These are phyloP conservation scores for Fonsecaea pugnacius DNA, from an alignment of 2,329 filamentous ascomycete genomes.

Conservation along the genomic window DNA sequence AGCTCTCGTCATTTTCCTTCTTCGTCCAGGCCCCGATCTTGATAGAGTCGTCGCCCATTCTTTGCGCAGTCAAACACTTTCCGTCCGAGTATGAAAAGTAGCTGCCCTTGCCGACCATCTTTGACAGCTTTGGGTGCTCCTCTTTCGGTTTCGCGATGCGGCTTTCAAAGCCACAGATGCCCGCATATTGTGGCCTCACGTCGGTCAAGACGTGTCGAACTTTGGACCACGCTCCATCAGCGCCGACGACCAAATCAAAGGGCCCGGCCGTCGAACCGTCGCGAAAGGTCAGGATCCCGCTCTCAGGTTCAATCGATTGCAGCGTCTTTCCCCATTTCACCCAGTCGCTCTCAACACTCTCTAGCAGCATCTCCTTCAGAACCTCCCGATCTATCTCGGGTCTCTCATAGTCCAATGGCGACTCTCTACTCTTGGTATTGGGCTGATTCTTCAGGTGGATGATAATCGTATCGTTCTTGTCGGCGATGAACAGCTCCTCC, in stretches of 20 bases:
- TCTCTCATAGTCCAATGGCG: constrained; percentile 27
- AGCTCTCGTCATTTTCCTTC: constrained; percentile 34
- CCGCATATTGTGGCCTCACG: constrained; percentile 43
- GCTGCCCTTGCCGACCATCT: constrained; percentile 36
- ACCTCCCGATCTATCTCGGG: constrained; percentile 47
- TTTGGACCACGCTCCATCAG: constrained; percentile 51
- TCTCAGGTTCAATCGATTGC: constrained; percentile 21
- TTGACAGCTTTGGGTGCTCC: constrained; percentile 39
- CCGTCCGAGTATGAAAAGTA: constrained; percentile 37
- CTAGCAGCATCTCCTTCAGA: constrained; percentile 43
- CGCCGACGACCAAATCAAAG: constrained; percentile 51
- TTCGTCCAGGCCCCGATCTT: constrained; percentile 39
- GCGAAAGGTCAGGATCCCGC: constrained; percentile 40
- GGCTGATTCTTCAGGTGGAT: constrained; percentile 34
- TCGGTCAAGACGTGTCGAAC: constrained; percentile 45
- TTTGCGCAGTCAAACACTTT: constrained; percentile 33
- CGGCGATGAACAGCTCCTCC: constrained; percentile 48
- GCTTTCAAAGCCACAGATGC: constrained; percentile 41
- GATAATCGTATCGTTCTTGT: constrained; percentile 46
- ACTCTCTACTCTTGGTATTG: constrained; percentile 2
- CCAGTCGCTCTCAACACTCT: constrained; percentile 38
- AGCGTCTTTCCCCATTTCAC: constrained; percentile 42
- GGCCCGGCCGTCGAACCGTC: constrained; percentile 38
- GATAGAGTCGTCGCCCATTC: constrained; percentile 37
- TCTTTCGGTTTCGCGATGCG: constrained; percentile 36